These are phyloP conservation scores for Apiospora arundinis DNA, from an alignment of 2,329 filamentous ascomycete genomes.

Conservation along the genomic window DNA sequence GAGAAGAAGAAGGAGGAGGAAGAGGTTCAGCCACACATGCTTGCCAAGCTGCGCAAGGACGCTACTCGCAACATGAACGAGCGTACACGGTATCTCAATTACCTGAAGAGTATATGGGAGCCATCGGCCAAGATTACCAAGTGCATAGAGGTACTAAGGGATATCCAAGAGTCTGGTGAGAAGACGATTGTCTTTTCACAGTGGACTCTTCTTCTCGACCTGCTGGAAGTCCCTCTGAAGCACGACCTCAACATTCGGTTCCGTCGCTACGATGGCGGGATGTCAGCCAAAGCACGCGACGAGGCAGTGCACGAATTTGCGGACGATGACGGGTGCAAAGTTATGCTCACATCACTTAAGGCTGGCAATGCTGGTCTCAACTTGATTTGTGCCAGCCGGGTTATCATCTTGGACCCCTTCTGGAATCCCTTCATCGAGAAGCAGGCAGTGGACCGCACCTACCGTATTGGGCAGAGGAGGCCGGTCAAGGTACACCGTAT, in stretches of 20 bases:
- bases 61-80: slow-evolving; percentile 68
- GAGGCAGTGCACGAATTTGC: slow-evolving; percentile 70
- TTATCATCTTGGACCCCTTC: slow-evolving; percentile 91
- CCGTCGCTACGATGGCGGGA: slow-evolving; percentile 78
- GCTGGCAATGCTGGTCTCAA: slow-evolving; percentile 89
- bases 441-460: slow-evolving; percentile 88
- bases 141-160: slow-evolving; percentile 67
- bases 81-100: slow-evolving; percentile 72
- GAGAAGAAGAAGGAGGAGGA: slow-evolving; percentile 53
- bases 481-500: slow-evolving; percentile 82
- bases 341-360: slow-evolving; percentile 81
- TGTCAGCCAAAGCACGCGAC: slow-evolving; percentile 71
- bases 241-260: slow-evolving; percentile 60
- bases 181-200: slow-evolving; percentile 86
- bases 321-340: slow-evolving; percentile 62
- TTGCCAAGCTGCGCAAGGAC: slow-evolving; percentile 65
- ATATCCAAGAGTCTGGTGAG: slow-evolving; percentile 58
- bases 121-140: slow-evolving; percentile 78
- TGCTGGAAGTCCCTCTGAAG: slow-evolving; percentile 75
- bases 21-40: slow-evolving; percentile 44
- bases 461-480: slow-evolving; percentile 81
- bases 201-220: slow-evolving; percentile 79
- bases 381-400: slow-evolving; percentile 79
- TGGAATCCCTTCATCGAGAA: slow-evolving; percentile 95
- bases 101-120: slow-evolving; percentile 72